These are phyloP conservation scores for Leishmania amazonensis DNA, from an alignment of 208 protist species.

Conservation along the genomic window DNA sequence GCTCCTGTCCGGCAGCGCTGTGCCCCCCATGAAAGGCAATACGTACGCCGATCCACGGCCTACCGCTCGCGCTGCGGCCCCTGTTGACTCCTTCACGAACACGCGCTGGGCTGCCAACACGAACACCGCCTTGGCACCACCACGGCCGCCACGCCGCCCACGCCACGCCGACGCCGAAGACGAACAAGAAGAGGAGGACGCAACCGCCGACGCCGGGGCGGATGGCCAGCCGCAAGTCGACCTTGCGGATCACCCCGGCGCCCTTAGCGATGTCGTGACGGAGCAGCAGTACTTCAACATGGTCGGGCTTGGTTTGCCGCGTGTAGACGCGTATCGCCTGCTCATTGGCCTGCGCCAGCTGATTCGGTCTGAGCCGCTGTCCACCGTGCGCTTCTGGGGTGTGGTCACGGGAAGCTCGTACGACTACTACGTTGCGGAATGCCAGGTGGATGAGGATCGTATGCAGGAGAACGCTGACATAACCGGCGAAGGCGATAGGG, in stretches of 20 bases:
- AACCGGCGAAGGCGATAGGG: conserved; percentile 57
- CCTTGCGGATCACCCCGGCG: conserved; percentile 61
- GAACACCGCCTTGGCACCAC: conserved; percentile 66
- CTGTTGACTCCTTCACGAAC: conserved; percentile 63
- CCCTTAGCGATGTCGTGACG: conserved; percentile 80
- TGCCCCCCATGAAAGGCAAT: conserved; percentile 54
- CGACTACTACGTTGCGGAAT: conserved; percentile 94
- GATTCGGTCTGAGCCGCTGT: conserved; percentile 78
- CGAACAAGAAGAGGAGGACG: conserved; percentile 38
- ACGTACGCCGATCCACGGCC: conserved; percentile 71
- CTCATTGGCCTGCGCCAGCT: conserved; percentile 89
- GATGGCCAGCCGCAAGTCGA: conserved; percentile 36
- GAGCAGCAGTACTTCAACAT: conserved; percentile 86
- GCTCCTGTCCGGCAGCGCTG: conserved; percentile 66
- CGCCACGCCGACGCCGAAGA: conserved; percentile 80
- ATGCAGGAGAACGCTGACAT: conserved; percentile 29
- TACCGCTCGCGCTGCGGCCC: conserved; percentile 58
- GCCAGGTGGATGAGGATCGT: conserved; percentile 68
- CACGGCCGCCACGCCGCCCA: conserved; percentile 55
- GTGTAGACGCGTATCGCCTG: conserved; percentile 84
- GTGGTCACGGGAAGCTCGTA: conserved; percentile 74
- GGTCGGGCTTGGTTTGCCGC: conserved; percentile 77
- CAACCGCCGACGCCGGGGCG: conserved; percentile 5
- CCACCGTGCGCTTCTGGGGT: conserved; percentile 87
- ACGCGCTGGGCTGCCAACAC: conserved; percentile 80